These are phyloP conservation scores for Nicotiana knightiana DNA, from an alignment of 257 asterid genomes.

Conservation along the genomic window DNA sequence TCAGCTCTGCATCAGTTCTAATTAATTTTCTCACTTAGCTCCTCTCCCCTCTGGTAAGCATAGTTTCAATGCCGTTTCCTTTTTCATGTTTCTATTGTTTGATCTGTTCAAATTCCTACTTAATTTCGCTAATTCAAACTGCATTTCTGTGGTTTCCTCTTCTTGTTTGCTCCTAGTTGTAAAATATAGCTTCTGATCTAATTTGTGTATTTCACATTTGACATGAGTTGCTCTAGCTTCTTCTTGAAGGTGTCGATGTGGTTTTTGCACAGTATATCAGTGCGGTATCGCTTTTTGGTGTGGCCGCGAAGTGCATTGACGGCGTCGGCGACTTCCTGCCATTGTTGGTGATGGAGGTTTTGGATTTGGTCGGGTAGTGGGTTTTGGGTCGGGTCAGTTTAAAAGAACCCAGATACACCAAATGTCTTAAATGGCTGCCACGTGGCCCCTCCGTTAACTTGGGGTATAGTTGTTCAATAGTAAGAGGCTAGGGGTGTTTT, in stretches of 20 bases:
- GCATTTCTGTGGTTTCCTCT: neutral
- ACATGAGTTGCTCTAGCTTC: neutral
- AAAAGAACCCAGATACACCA: no score
- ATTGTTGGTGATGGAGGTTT: slow-evolving; percentile 84
- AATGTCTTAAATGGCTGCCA: no score
- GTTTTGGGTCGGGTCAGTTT: no score
- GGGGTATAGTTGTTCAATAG: no score
- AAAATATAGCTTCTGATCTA: slow-evolving; percentile 16
- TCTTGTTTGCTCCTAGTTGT: neutral
- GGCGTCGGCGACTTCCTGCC: slow-evolving; percentile 89
- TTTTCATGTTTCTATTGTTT: slow-evolving; percentile 12
- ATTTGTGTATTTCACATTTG: neutral
- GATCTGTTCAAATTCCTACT: slow-evolving; percentile 18
- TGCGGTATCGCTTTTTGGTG: slow-evolving; percentile 47
- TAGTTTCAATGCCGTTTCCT: neutral
- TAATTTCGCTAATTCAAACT: slow-evolving; percentile 17
- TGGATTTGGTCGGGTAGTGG: no score
- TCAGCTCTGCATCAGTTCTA: slow-evolving; percentile 10
- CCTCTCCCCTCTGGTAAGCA: slow-evolving; percentile 31
- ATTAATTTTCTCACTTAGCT: slow-evolving; percentile 5
- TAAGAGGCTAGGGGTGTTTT: no score
- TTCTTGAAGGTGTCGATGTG: slow-evolving; percentile 78
- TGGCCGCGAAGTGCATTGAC: slow-evolving; percentile 73
- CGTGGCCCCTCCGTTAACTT: no score
- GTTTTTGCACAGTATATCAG: slow-evolving; percentile 65